Evolutionary conservation across 116 monocot species (phyloP), one percentile per base, ranked within the genome.

Genomic region (Iris pallida): DNA sequence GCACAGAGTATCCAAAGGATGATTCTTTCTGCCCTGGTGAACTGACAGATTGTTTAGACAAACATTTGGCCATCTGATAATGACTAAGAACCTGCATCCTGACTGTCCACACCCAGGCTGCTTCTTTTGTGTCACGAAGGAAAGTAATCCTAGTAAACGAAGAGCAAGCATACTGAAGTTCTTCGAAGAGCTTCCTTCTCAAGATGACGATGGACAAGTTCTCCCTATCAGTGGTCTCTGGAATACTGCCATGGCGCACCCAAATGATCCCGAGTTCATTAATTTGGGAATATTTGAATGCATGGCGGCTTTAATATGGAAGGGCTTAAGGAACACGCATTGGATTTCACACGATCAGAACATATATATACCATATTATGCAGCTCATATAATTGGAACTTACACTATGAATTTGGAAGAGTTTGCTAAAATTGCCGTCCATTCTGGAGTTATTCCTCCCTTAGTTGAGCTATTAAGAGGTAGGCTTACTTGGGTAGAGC

Each of bases 401-500:
- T 94, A 94, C 72, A 94, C 94, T 20, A 94, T 94, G 94, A 87
- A 94, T 75, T 76, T 94, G 85, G 94, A 94, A 46, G 94, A 94
- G 56, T 94, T 94, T 75, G 94, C 94, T 14, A 79, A 90, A 66
- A 65, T 71, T 59, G 90, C 90, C 14, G 90, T 94, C 20, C 85
- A 87, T 69, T 85, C 87, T 62, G 90, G 87, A 51, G 90, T 94
- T 1, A 85, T 94, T 70, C 85, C 94, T 61, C 94, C 94, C 44
- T 61, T 94, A 40, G 90, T 90, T 62, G 94, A 94, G 57, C 90
- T 94, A 55, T 59, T 94, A 53, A 85, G 90, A 73, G 94, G 94
- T 60, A 87, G 94, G 61, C 45, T 94, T 59, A 94, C 94, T 45
- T 94, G 94, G 94, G 94, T 94, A 11, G 94, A 94, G 55, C 94